Evolutionary conservation across 495 filamentous ascomycete genomes (phyloP).

Genomic region (Aspergillus haitiensis): DNA sequence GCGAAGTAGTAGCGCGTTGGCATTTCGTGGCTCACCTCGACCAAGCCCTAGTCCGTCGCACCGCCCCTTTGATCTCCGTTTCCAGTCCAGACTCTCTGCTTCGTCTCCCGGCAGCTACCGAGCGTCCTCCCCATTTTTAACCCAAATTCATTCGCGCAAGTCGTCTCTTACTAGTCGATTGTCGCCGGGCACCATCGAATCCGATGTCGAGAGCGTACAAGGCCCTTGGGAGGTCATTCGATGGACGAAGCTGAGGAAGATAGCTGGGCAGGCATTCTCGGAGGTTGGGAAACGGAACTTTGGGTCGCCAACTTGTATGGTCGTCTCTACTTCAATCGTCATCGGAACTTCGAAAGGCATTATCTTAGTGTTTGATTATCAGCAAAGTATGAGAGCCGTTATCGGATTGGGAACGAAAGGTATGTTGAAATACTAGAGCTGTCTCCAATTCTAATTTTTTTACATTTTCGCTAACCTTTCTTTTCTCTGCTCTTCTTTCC

Average conservation of each 20-base stretch:
- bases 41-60: slow-evolving; percentile 73
- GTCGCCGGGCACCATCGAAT: slow-evolving; percentile 50
- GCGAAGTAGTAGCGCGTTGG: slow-evolving; percentile 62
- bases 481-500: neutral
- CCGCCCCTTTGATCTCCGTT: slow-evolving; percentile 89
- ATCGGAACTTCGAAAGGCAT: slow-evolving; percentile 93
- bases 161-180: slow-evolving; percentile 64
- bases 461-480: slow-evolving; percentile 4
- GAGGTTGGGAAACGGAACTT: slow-evolving; percentile 91
- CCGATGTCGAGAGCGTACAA: slow-evolving; percentile 61
- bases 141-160: slow-evolving; percentile 72
- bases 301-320: slow-evolving; percentile 85
- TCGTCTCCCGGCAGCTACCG: slow-evolving; percentile 60
- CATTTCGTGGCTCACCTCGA: slow-evolving; percentile 49
- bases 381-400: slow-evolving; percentile 89
- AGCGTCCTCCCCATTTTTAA: slow-evolving; percentile 75
- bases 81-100: slow-evolving; percentile 79
- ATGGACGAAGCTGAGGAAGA: slow-evolving; percentile 91
- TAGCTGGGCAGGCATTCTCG: slow-evolving; percentile 89
- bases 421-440: slow-evolving; percentile 34
- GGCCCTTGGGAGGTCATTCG: slow-evolving; percentile 94
- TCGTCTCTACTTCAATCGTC: slow-evolving; percentile 85
- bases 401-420: slow-evolving; percentile 95
- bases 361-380: slow-evolving; percentile 93
- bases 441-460: neutral